Evolutionary conservation across 495 filamentous ascomycete genomes (phyloP).

Genomic region (Talaromyces ruber): DNA sequence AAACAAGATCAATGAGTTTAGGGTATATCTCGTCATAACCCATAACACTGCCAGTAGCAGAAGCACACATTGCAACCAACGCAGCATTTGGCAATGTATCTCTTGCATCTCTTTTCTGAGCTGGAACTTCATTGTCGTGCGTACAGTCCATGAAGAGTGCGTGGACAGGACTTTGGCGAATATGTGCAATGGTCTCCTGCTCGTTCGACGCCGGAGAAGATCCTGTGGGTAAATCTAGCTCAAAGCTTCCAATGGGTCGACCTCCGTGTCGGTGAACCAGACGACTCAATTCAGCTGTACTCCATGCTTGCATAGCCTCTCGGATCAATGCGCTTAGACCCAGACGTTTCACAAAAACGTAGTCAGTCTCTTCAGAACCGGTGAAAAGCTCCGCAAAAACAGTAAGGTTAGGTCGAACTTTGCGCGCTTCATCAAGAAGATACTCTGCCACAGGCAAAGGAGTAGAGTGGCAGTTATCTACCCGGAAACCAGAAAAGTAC

Average conservation of each 20-base stretch:
- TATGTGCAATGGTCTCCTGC: slow-evolving; percentile 57
- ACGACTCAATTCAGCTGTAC: slow-evolving; percentile 80
- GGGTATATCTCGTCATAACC: slow-evolving; percentile 99
- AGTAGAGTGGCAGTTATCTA: slow-evolving; percentile 98
- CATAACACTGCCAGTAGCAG: slow-evolving; percentile 90
- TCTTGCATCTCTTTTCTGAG: slow-evolving; percentile 88
- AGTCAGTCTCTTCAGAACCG: slow-evolving; percentile 92
- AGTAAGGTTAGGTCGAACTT: slow-evolving; percentile 79
- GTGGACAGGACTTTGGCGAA: slow-evolving; percentile 75
- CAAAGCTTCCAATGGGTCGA: slow-evolving; percentile 91
- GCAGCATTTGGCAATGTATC: slow-evolving; percentile 96
- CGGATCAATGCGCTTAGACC: slow-evolving; percentile 85
- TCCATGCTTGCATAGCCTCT: slow-evolving; percentile 98
- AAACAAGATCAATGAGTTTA: slow-evolving; percentile 78
- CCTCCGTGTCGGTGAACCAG: slow-evolving; percentile 93
- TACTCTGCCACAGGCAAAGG: slow-evolving; percentile 89
- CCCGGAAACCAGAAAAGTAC: slow-evolving; percentile 90
- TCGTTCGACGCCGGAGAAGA: slow-evolving; percentile 24
- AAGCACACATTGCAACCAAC: slow-evolving; percentile 90
- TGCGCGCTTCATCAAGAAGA: slow-evolving; percentile 82
- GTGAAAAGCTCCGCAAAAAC: slow-evolving; percentile 96
- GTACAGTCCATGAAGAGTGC: slow-evolving; percentile 99
- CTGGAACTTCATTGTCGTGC: slow-evolving; percentile 94
- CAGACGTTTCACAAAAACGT: slow-evolving; percentile 85
- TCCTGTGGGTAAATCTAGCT: slow-evolving; percentile 54